phyloP scores from a whole-genome alignment of 805 yeast species.

The Ogataea degrootiae region DNA sequence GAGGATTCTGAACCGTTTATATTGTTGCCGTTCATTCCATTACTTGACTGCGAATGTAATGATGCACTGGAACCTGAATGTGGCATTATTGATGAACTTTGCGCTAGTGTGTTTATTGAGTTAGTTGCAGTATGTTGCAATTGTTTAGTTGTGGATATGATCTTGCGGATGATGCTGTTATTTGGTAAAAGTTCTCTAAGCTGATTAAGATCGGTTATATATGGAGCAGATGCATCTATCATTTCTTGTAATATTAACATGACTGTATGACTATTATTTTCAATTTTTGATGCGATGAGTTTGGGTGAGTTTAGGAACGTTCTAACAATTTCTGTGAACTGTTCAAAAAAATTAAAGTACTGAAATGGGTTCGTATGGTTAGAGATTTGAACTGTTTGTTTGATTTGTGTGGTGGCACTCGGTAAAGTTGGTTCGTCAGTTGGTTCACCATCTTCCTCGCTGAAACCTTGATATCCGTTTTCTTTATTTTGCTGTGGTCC shows the following conservation, averaged over 20 bases:
- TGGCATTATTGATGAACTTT: conserved; percentile 18
- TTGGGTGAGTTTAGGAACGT: conserved; percentile 42
- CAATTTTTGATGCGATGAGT: conserved; percentile 53
- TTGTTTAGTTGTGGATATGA: conserved; percentile 39
- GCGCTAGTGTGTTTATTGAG: conserved; percentile 26
- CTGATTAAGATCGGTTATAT: conserved; percentile 64
- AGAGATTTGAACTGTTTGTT: conserved; percentile 6
- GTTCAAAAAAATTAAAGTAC: conserved; percentile 37
- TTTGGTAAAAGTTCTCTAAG: conserved; percentile 67
- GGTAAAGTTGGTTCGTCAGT: neutral
- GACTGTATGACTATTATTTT: conserved; percentile 65
- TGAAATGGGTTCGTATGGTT: conserved; percentile 37
- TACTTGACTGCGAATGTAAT: conserved; percentile 2
- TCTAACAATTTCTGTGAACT: conserved; percentile 35
- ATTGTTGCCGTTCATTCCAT: no score
- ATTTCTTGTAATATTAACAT: conserved; percentile 69
- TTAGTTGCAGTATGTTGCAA: conserved; percentile 29
- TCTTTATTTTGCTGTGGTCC: conserved; percentile 2
- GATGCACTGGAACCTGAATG: conserved; percentile 15
- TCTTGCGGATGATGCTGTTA: conserved; percentile 48
- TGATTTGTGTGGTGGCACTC: neutral
- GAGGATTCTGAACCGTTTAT: neutral
- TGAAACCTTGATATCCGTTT: no score
- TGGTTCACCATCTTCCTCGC: neutral
- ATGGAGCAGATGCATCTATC: conserved; percentile 74